Base-by-base conservation (phyloP, 2,329 filamentous ascomycete species). In the Pestalotiopsis sp. region DNA sequence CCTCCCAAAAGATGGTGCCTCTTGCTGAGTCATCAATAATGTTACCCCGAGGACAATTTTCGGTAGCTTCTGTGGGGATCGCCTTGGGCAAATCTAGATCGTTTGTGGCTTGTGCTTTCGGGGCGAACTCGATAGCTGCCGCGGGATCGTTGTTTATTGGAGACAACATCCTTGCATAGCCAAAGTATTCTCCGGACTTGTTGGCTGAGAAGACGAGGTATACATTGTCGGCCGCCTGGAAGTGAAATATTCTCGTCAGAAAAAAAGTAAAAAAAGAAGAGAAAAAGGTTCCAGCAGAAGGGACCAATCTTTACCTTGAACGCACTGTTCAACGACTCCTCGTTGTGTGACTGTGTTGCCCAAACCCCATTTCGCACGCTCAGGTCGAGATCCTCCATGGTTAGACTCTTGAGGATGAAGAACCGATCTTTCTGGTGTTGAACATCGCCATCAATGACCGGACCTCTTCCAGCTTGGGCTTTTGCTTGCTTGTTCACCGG, bases 1-100 rank as follows among this genome's bases (percentile, higher is more conserved):
- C 91, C 79, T 98, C 95, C 95, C 95, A 98, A 76, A 98, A 98
- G 56, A 98, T 97, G 0, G 95, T 98, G 0, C 95, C 95, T n/a
- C 95, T 88, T 0, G 93, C 92, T 3, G 93, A 95, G 77, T 98
- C 95, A 75, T 97, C 94, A 61, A 98, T 95, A 69, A 98, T 97
- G 67, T 91, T 90, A 27, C 95, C 95, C 75, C 88, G 91, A 0
- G 95, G 95, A 2, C 92, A 92, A 65, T 87, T 91, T 62, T 93
- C 90, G 0, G 92, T 97, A 20, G 93, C 90, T 68, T 92, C 89
- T 25, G 94, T 97, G 0, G 90, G 86, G 12, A 94, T 97, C 5
- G 93, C 92, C 75, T 93, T 92, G 2, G 94, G 91, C 4, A 93
- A 84, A 71, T 95, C 93, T 17, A 87, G 80, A 31, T 89, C 87